Evolutionary conservation across 1,284 basidiomycete genomes (phyloP).

Genomic region (Ganoderma resinaceum): DNA sequence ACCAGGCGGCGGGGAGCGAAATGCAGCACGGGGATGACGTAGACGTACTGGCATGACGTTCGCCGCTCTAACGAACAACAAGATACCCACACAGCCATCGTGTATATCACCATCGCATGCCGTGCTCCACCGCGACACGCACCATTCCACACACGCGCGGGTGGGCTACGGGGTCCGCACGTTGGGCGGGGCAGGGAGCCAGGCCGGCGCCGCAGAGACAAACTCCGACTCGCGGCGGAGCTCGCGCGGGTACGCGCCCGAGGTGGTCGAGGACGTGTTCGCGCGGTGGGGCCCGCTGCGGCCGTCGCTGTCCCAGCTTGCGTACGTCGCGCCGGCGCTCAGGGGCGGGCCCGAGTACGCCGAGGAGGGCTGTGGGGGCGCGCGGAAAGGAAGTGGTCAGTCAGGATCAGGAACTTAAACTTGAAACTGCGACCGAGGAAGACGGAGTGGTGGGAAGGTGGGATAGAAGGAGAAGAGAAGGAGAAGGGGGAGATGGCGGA

Average conservation of each 20-base stretch:
- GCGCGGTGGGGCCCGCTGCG: constrained; percentile 21
- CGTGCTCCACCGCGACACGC: too few species aligned
- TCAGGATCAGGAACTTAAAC: neutral
- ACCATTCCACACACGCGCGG: too few species aligned
- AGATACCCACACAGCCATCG: neutral
- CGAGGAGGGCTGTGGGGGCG: constrained; percentile 4
- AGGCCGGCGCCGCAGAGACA: constrained; percentile 11
- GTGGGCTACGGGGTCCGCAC: too few species aligned
- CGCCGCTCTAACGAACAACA: neutral
- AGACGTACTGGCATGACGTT: neutral
- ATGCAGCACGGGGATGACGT: neutral
- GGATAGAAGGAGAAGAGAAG: neutral
- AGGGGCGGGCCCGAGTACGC: constrained; percentile 13
- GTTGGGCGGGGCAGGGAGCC: neutral
- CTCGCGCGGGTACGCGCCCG: constrained; percentile 28
- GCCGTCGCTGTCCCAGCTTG: neutral
- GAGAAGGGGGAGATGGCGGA: neutral
- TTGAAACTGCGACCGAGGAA: neutral
- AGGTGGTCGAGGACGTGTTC: constrained; percentile 28
- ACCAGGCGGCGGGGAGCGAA: neutral
- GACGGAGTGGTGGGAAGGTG: neutral
- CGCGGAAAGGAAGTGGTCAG: neutral
- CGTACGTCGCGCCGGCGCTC: neutral
- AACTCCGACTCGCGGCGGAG: constrained; percentile 21
- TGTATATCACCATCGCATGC: neutral